Evolutionary conservation across 768 basidiomycete species (phyloP), one percentile per base, ranked within the genome.

Genomic region (Pleurotus tuoliensis): DNA sequence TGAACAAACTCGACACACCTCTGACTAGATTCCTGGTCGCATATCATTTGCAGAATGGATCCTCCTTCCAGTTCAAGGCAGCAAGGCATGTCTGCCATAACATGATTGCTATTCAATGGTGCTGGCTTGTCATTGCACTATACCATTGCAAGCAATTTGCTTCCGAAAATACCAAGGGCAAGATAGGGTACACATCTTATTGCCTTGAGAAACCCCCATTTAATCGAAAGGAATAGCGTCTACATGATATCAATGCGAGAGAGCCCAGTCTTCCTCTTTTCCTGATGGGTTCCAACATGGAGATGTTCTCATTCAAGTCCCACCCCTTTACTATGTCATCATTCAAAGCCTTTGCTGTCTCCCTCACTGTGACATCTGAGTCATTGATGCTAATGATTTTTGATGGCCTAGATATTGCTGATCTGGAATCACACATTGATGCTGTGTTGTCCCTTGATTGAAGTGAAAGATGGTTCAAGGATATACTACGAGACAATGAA

Each of bases 231-330:
- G 6, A 46, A n/a, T 3, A 39, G 54, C 7, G 13, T 30, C 3
- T 27, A 51, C 44, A 11, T 8, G 3, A 38, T 59, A 7, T 38
- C 59, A 2, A n/a, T 51, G 16, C 11, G n/a, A n/a, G 57, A 11
- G 45, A 59, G 16, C 55, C 47, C 15, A 50, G 38, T 24, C 22
- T 59, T 12, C 59, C 59, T 2, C 56, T n/a, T 1, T 57, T 59
- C 49, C 9, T 8, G 22, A n/a, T n/a, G n/a, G n/a, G n/a, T n/a
- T n/a, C n/a, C n/a, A n/a, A n/a, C n/a, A n/a, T n/a, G n/a, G n/a
- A n/a, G n/a, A n/a, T n/a, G n/a, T n/a, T n/a, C n/a, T n/a, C n/a
- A n/a, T n/a, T n/a, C n/a, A n/a, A n/a, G n/a, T n/a, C n/a, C n/a
- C n/a, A n/a, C n/a, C n/a, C n/a, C n/a, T n/a, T n/a, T n/a, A n/a